These are phyloP conservation scores for Macrolepiota dolichaula DNA, from an alignment of 768 basidiomycete genomes.

Conservation along the genomic window DNA sequence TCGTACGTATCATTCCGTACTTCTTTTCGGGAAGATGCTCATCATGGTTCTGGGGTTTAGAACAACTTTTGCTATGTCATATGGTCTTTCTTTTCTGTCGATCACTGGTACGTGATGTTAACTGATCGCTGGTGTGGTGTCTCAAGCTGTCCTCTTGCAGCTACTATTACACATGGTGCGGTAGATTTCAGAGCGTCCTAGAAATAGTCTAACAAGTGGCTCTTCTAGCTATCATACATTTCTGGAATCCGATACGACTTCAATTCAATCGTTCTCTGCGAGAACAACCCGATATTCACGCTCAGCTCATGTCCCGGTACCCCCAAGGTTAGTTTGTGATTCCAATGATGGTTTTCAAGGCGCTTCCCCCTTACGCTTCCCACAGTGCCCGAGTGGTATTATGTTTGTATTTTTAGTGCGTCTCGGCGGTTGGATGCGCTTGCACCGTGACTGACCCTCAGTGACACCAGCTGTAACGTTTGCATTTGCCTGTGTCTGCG, in stretches of 20 bases:
- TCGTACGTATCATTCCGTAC: slow-evolving; percentile 30
- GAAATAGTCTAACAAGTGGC: not conserved
- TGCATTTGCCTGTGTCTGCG: slow-evolving; percentile 56
- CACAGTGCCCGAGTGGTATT: slow-evolving; percentile 64
- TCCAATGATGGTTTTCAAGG: not conserved
- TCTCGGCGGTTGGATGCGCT: not conserved
- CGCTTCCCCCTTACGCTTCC: slow-evolving; percentile 11
- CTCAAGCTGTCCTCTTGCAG: slow-evolving; percentile 19
- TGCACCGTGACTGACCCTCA: not conserved
- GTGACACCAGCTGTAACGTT: slow-evolving; percentile 42
- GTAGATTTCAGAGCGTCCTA: not conserved
- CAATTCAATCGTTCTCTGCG: slow-evolving; percentile 48
- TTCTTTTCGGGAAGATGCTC: not conserved
- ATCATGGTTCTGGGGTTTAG: slow-evolving; percentile 20
- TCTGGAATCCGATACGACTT: slow-evolving; percentile 53
- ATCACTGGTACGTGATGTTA: slow-evolving; percentile 44
- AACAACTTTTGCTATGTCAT: slow-evolving; percentile 54
- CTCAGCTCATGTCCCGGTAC: slow-evolving; percentile 56
- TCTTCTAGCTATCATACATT: slow-evolving; percentile 41
- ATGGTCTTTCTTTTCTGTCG: slow-evolving; percentile 58
- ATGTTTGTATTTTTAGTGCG: slow-evolving; percentile 45
- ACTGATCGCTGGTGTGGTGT: not conserved
- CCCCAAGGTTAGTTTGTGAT: slow-evolving; percentile 31
- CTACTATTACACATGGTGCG: slow-evolving; percentile 44
- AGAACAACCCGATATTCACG: slow-evolving; percentile 60